Evolutionary conservation across 805 yeast genomes (phyloP), one percentile per base, ranked within the genome.

Genomic region (Brettanomyces custersianus): DNA sequence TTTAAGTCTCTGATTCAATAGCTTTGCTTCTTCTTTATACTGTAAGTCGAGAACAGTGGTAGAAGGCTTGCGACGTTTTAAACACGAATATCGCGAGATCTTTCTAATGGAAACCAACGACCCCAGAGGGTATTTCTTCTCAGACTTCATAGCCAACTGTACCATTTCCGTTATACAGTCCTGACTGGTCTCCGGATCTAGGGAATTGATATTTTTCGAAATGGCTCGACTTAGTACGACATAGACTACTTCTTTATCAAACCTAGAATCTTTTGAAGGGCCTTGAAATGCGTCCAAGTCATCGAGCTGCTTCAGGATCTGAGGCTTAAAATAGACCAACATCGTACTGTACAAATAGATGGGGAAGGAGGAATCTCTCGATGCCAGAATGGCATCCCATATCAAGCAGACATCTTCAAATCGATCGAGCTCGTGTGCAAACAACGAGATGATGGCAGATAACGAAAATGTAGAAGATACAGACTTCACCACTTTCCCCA

Each of bases 401-500:
- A 90, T 55, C 4, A 66, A 55, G 38, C 74, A 63, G 5, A 83
- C 57, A 20, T 72, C 70, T 10, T 59, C 60, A 33, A 69, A 58
- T 23, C 66, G 63, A 30, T 63, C 59, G 15, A 72, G 43, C 40
- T 85, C 87, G 58, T 88, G 96, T 7, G 90, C 63, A 52, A 78
- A 85, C 31, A 84, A 46, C 1, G 97, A 86, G 24, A 90, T 63
- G 1, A 90, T 61, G 1, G 90, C 72, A 15, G 95, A 81, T 12
- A 92, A 57, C 0, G 86, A 81, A 49, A 75, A 88, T 36, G 68
- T 68, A 2, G 86, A 85, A 40, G 68, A 65, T 6, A 66, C 38
- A 3, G 60, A 40, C 13, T 57, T 62, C 11, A 76, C 63, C 15
- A 69, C 46, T 3, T 55, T 52, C 33, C 58, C 65, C 6, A 76